Evolutionary conservation across 352 stramenopile species (phyloP), one percentile per base, ranked within the genome.

Genomic region (Achlya hypogyna): DNA sequence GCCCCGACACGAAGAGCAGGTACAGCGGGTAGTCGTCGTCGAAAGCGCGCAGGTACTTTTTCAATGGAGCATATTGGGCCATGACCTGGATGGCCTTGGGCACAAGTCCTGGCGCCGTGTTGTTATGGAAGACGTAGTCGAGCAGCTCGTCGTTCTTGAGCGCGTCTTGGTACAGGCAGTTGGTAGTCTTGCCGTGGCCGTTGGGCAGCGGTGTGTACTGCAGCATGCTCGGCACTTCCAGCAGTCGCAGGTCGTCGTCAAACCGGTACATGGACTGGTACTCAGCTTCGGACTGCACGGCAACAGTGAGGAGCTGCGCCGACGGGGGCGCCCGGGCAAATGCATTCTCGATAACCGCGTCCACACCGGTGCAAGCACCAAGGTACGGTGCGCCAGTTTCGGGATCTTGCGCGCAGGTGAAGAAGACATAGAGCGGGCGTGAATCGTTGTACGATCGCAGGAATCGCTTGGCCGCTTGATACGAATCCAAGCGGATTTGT

Each of bases 1-100:
- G 74, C 5, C 82, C 84, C 0, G 82, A 89, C 0, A 93, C 73
- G 64, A 93, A 90, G 58, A 89, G 69, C 2, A 93, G 42, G 35
- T 82, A 91, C 12, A 81, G 56, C 20, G 79, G 81, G n/a, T 71
- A 43, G 4, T 68, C 71, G 1, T 74, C 70, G 32, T 75, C 66
- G 63, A 74, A 83, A 5, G 66, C 68, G 8, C 64, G 28, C 66
- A 80, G 77, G 6, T 59, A 53, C n/a, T 75, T 62, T 45, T 71
- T 52, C 28, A 80, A 81, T 16, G 60, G 69, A 22, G 73, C 59
- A 51, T 81, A 81, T 5, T 70, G 69, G 34, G 72, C 69, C 20
- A 80, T 79, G 43, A 69, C 67, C 29, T 73, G 67, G 2, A 74
- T 59, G 16, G 56, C 52, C 5, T 76, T 67, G 5, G 65, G 29